Evolutionary conservation across 768 basidiomycete species (phyloP).

Genomic region (Hortiboletus flavorubellus): DNA sequence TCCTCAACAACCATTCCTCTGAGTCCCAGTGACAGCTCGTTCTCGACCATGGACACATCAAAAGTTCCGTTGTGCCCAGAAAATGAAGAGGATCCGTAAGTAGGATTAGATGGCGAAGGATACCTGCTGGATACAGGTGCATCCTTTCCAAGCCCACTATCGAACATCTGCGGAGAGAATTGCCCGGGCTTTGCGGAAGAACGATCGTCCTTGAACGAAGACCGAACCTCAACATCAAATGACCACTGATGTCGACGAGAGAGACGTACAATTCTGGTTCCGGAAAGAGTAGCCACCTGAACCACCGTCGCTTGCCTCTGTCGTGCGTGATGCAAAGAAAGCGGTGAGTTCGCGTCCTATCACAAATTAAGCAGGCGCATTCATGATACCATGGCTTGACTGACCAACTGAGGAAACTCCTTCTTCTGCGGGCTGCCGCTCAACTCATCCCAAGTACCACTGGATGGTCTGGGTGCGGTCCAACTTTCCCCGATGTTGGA

Average conservation of each 20-base stretch:
- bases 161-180: conserved; percentile 55
- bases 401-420: conserved; percentile 48
- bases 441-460: conserved; percentile 60
- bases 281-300: conserved; percentile 37
- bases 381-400: conserved; percentile 18
- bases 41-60: conserved; percentile 45
- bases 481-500: conserved; percentile 49
- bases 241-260: conserved; percentile 2
- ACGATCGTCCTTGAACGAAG: conserved; percentile 43
- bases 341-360: conserved; percentile 42
- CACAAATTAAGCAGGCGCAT: conserved; percentile 12
- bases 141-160: conserved; percentile 43
- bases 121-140: conserved; percentile 38
- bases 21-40: conserved; percentile 53
- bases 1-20: conserved; percentile 63
- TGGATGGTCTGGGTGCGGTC: conserved; percentile 47
- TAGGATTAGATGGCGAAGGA: conserved; percentile 44
- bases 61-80: conserved; percentile 30
- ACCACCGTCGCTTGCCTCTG: conserved; percentile 43
- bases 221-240: conserved; percentile 15
- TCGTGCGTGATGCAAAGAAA: conserved; percentile 44
- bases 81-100: conserved; percentile 33
- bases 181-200: conserved; percentile 45
- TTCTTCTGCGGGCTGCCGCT: conserved; percentile 47
- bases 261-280: conserved; percentile 38